Evolutionary conservation across 345 rosid genomes (phyloP), one percentile per base, ranked within the genome.

Genomic region (Syzygium aqueum): DNA sequence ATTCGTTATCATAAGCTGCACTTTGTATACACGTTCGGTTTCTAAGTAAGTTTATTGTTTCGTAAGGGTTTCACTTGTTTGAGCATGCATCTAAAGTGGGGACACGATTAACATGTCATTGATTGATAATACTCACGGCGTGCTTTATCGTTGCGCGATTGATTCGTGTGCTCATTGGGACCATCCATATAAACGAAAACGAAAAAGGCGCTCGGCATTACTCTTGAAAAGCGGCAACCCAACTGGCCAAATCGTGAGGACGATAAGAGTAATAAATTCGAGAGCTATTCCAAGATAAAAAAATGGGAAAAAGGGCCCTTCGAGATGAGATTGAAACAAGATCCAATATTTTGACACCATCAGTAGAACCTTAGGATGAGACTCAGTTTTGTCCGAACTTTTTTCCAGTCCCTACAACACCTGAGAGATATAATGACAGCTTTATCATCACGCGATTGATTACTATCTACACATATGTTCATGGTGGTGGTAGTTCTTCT

Each of bases 1-100:
- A 37, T 37, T 9, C 0, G 5, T 33, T 5, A 1, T 5, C 25
- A 33, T 67, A 33, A 10, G 4, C n/a, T 19, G 0, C 5, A 10
- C 3, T 4, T 67, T 33, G 17, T 33, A 11, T 33, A 16, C 40
- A 3, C 13, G 1, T 54, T 54, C 9, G 22, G 8, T 54, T 8
- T n/a, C n/a, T n/a, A n/a, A n/a, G n/a, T n/a, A n/a, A n/a, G n/a
- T n/a, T n/a, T n/a, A n/a, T n/a, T n/a, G n/a, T n/a, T 8, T 17
- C 6, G 0, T 10, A 33, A 33, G 23, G 12, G 10, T 30, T 33
- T 67, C 1, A 8, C 3, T 67, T 17, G 7, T 33, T 67, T 67
- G 46, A 30, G 19, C 7, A 17, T 33, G 14, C 4, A 33, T 17
- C 9, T 17, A 19, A 67, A 33, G 37, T 33, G 5, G 1, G 25